Base-by-base conservation (phyloP, 495 filamentous ascomycete genomes). In the Margaritispora aquatica region DNA sequence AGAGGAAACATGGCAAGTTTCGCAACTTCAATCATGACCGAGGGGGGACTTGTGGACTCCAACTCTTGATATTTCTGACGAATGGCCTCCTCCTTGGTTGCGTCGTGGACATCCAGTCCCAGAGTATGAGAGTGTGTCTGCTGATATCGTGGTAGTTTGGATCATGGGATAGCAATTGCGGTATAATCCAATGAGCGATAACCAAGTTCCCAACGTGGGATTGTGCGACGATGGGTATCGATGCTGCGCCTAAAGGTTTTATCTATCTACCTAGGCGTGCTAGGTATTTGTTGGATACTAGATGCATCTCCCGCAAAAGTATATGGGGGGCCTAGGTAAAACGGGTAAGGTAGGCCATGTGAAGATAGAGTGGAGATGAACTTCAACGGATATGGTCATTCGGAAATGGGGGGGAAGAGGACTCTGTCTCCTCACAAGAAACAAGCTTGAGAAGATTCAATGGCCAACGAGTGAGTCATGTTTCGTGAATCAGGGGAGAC, bases 401-500 rank as follows among this genome's bases (percentile, higher is more conserved):
- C 52, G 34, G 20, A 44, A 38, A 22, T 38, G 20, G 9, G 19
- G 52, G 31, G 24, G 4, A 34, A 53, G 4, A 54, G 51, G 21
- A 8, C 8, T 29, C 19, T 27, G n/a, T n/a, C n/a, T n/a, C n/a
- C n/a, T n/a, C n/a, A n/a, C n/a, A n/a, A n/a, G n/a, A n/a, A n/a
- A n/a, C n/a, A n/a, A n/a, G n/a, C n/a, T n/a, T n/a, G n/a, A 2
- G 26, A 55, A 22, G 20, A 13, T 23, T 21, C 41, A 36, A 24
- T 36, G 47, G 38, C 54, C 54, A 55, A 46, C 54, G 22, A 55
- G 20, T 55, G 36, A 44, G 34, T 41, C 54, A 44, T 55, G 54
- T 44, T 55, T 26, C 20, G 20, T 3, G 23, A 44, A 15, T n/a
- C 38, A 22, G 21, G 19, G 34, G 41, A 26, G 19, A 31, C 23